Percentiles rank a stretch among this genome's conserved stretches.
Evolutionary conservation across 768 basidiomycete species (phyloP).

Genomic region (Tulasnella sp.): DNA sequence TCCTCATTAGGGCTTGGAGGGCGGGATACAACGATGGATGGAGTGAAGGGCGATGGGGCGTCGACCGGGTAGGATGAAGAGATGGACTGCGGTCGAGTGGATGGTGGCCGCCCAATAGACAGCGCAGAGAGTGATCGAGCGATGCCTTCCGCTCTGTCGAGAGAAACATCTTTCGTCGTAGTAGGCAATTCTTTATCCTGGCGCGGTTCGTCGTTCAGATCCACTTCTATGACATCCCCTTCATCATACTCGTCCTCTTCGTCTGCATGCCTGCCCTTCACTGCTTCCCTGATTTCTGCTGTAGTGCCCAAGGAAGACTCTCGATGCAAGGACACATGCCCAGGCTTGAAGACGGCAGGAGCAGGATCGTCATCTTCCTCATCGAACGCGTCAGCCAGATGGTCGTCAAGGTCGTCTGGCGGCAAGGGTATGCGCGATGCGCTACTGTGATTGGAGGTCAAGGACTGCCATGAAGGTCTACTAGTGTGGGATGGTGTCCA

Average conservation of each 20-base stretch:
- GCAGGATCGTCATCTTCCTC: neutral
- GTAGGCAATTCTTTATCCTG: neutral
- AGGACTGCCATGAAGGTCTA: no score
- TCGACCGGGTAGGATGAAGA: neutral
- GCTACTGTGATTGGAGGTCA: no score
- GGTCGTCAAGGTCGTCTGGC: neutral
- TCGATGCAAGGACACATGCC: slow-evolving; percentile 4
- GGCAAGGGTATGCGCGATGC: neutral
- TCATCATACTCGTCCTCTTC: neutral
- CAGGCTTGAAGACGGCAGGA: neutral
- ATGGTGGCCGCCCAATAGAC: neutral
- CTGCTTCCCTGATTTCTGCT: neutral
- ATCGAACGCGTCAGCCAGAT: slow-evolving; percentile 12
- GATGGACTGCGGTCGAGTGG: neutral
- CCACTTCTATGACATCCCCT: neutral
- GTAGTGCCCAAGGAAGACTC: slow-evolving; percentile 2
- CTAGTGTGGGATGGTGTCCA: no score
- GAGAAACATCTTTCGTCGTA: neutral
- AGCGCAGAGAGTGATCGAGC: neutral
- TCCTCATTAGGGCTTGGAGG: neutral
- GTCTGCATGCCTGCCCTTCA: neutral
- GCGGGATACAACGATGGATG: slow-evolving; percentile 11
- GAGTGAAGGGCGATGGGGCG: slow-evolving; percentile 4
- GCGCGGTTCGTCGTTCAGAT: neutral
- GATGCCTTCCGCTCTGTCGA: neutral